Base-by-base conservation (phyloP, 2,329 filamentous ascomycete genomes). In the Penicillium polonicum region DNA sequence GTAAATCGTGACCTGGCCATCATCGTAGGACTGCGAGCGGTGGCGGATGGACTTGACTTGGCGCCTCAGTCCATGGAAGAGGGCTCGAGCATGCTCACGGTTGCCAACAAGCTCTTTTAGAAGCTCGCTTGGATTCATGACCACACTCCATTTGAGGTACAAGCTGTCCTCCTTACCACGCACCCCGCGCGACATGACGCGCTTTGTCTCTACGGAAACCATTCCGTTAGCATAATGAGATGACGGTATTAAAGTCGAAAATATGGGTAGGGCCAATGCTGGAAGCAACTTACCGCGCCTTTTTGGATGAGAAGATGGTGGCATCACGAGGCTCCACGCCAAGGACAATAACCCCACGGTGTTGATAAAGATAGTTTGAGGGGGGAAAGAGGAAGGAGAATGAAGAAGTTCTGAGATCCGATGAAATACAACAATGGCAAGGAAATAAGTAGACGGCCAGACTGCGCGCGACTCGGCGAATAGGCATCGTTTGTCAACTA, bases 1-100 rank as follows among this genome's bases (percentile, higher is more conserved):
- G 33, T 72, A 78, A 59, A 78, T 60, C 1, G 73, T 78, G 56
- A 78, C 60, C 52, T 78, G 69, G 7, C 67, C 69, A 42, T 75
- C 70, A 33, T 73, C 65, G 21, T 35, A 63, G 4, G 64, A 61
- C 52, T 71, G 68, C 2, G 73, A 72, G 46, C 76, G 76, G 27
- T 66, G 66, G 43, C 68, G 69, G 58, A 77, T 65, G 27, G 76
- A 60, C 10, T 64, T 60, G 17, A 75, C 55, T 55, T 77, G 74
- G 43, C 71, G 72, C 23, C 64, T 65, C 42, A 79, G 53, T 17
- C 75, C 66, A 31, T 70, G 62, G 39, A 68, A 65, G 50, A 79
- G 70, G 2, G 68, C 54, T 1, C 54, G 42, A 17, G 66, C 58
- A 49, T 68, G 56, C 7, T 66, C 60, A 3, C 67, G 56, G 25